Evolutionary conservation across 2,329 filamentous ascomycete species (phyloP).

Genomic region (Ophiobolus disseminans): DNA sequence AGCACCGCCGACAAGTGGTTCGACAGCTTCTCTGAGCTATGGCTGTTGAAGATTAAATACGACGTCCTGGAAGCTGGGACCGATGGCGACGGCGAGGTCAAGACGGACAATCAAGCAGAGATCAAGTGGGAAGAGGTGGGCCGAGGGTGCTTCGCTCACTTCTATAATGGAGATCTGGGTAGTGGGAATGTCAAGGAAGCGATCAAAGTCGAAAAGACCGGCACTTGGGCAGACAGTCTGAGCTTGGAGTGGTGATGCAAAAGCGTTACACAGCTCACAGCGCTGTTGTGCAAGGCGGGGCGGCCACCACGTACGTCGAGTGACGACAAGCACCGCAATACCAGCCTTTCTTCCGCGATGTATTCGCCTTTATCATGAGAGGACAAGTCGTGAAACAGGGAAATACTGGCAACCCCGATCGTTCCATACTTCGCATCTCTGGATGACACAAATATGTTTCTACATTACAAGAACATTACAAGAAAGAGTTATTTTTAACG

Average conservation of each 20-base stretch:
- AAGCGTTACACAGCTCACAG: no score
- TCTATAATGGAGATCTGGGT: constrained; percentile 65
- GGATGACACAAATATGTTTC: no score
- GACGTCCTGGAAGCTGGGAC: constrained; percentile 47
- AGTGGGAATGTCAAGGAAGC: constrained; percentile 58
- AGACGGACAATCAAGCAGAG: constrained; percentile 31
- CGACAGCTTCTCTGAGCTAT: constrained; percentile 49
- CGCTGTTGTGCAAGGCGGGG: no score
- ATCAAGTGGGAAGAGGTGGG: constrained; percentile 63
- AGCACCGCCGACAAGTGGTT: constrained; percentile 47
- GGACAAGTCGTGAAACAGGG: no score
- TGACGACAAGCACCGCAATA: no score
- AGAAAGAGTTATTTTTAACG: no score
- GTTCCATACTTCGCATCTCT: no score
- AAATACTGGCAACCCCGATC: no score
- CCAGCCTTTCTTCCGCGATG: no score
- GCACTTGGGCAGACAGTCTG: constrained; percentile 56
- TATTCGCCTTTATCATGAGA: no score
- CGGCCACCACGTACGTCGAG: no score
- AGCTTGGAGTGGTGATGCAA: constrained; percentile 43
- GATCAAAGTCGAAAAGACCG: constrained; percentile 56
- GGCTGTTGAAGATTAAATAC: constrained; percentile 63
- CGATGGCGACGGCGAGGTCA: constrained; percentile 34
- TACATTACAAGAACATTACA: no score
- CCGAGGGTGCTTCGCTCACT: constrained; percentile 62